Evolutionary conservation across 805 yeast genomes (phyloP).

Genomic region (Hanseniaspora osmophila): DNA sequence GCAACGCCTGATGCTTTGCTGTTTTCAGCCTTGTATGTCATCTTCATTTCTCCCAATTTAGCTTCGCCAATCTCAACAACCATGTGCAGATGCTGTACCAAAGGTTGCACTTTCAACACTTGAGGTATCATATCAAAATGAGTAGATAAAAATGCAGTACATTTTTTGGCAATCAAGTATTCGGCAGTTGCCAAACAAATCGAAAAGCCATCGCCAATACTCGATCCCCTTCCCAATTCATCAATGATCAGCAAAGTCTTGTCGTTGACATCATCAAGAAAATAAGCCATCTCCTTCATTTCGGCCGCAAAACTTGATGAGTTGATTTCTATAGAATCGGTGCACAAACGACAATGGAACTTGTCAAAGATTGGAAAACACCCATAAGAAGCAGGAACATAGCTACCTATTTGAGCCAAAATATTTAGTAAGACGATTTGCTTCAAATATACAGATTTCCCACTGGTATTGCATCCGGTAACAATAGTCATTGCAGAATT

Average conservation of each 20-base stretch:
- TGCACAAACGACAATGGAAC: constrained; percentile 26
- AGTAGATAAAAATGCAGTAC: constrained; percentile 28
- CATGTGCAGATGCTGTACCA: constrained; percentile 28
- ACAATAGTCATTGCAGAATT: constrained; percentile 33
- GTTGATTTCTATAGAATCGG: constrained; percentile 22
- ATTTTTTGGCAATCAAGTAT: constrained; percentile 16
- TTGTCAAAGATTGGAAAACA: constrained; percentile 26
- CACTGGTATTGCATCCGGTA: constrained; percentile 53
- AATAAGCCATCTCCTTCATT: constrained; percentile 34
- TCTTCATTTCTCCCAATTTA: constrained; percentile 11
- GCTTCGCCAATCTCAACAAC: constrained; percentile 10
- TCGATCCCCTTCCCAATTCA: constrained; percentile 42
- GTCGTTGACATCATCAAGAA: constrained; percentile 24
- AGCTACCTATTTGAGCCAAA: constrained; percentile 47
- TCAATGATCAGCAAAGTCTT: constrained; percentile 33
- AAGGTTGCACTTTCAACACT: constrained; percentile 20
- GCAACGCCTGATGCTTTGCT: constrained; percentile 13
- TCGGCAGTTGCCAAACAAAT: constrained; percentile 33
- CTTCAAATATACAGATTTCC: constrained; percentile 43
- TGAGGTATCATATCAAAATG: constrained; percentile 32
- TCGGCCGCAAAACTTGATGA: constrained; percentile 33
- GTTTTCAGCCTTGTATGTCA: constrained; percentile 20
- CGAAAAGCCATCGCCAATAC: constrained; percentile 38
- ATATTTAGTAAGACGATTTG: constrained; percentile 36
- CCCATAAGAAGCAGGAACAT: constrained; percentile 33